phyloP scores from a whole-genome alignment of 1,139 yeast genomes.

The Nakaseomyces kungkrabaensis region DNA sequence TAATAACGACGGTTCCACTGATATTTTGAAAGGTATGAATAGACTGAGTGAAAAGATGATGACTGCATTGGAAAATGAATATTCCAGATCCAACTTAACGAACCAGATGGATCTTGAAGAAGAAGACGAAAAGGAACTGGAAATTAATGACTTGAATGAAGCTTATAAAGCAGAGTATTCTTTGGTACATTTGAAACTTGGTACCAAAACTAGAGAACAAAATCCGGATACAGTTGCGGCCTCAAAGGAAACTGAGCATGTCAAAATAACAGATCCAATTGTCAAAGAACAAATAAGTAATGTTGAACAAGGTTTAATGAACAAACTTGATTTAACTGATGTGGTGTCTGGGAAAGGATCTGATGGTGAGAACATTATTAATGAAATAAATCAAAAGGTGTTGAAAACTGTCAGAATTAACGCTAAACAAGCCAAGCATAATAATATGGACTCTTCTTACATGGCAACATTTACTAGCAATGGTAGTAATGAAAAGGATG shows the following conservation, averaged over 20 bases:
- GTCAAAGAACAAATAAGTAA: slow-evolving; percentile 39
- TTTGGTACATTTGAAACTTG: slow-evolving; percentile 42
- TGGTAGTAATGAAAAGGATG: slow-evolving; percentile 18
- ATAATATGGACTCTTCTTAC: slow-evolving; percentile 27
- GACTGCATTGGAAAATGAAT: slow-evolving; percentile 39
- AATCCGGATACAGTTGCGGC: slow-evolving; percentile 15
- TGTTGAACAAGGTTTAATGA: slow-evolving; percentile 27
- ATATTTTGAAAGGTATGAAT: slow-evolving; percentile 81
- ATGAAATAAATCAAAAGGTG: slow-evolving; percentile 28
- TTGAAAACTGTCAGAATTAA: slow-evolving; percentile 45
- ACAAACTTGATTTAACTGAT: slow-evolving; percentile 21
- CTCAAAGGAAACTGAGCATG: slow-evolving; percentile 12
- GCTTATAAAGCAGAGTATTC: slow-evolving; percentile 40
- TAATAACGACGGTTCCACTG: slow-evolving; percentile 36
- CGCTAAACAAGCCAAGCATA: slow-evolving; percentile 42
- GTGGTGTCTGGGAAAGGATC: slow-evolving; percentile 13
- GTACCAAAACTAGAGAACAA: slow-evolving; percentile 11
- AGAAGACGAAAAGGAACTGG: slow-evolving; percentile 39
- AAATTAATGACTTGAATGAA: slow-evolving; percentile 41
- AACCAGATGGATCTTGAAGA: slow-evolving; percentile 28
- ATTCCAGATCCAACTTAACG: slow-evolving; percentile 29
- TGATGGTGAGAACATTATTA: slow-evolving; percentile 11
- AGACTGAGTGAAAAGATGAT: slow-evolving; percentile 77
- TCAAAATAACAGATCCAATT: slow-evolving; percentile 16
- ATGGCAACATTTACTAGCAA: slow-evolving; percentile 21